Base-by-base conservation (phyloP, 1,284 basidiomycete genomes). In the Irpex rosettiformis region DNA sequence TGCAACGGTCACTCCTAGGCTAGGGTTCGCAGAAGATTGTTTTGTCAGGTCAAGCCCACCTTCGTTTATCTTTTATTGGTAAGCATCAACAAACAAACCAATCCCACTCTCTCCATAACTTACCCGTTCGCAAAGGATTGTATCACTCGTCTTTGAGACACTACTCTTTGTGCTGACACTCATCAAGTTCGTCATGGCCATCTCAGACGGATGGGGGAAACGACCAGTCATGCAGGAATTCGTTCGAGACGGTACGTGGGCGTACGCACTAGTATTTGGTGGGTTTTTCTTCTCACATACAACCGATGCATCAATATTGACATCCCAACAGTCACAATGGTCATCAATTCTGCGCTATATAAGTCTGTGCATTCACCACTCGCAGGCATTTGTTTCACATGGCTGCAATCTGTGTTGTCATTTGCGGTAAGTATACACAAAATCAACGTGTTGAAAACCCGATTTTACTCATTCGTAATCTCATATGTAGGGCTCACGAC, bases 341-440 rank as follows among this genome's bases (percentile, higher is more conserved):
- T 59, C 11, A 52, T 64, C 16, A 70, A 70, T 58, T 64, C 67
- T 54, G 60, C 68, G 57, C 52, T 70, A 3, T 70, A 70, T 57
- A 65, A 66, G 49, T 62, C 64, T 27, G 62, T 65, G 5, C 66
- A 64, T 59, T 66, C 67, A n/a, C 65, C 67, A 7, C 58, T 70
- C 13, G 67, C 68, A 2, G 68, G 68, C 2, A 66, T 70, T 3
- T 70, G 67, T 49, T 70, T 66, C 56, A 68, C 68, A 67, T 70
- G 68, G 68, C 62, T 68, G 0, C 62, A 67, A 16, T 62, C 67
- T 13, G 68, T 70, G 8, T 52, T 70, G 24, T 68, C 67, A 1
- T 66, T 68, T 29, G 63, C 68, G 1, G 68, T 67, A 58, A 27
- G 66, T 60, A 4, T 8, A n/a, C n/a, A 3, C 25, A 11, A 4